Conservation (phyloP, 2,329 filamentous ascomycete species). For the Madurella mycetomatis region DNA sequence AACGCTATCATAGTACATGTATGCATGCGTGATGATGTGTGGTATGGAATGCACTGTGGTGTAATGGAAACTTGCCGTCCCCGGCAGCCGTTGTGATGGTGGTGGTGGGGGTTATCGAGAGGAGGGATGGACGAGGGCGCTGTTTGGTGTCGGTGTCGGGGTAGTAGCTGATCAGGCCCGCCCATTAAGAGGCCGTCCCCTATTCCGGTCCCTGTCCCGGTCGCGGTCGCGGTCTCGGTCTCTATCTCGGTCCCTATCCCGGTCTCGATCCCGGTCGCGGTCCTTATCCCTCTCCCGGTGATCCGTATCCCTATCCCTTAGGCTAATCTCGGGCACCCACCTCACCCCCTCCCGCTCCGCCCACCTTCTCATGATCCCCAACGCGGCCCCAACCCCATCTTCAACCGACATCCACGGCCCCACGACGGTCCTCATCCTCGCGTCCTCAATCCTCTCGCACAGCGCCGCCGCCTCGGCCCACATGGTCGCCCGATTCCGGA, state of each 20-base stretch:
- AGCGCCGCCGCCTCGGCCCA: slow-evolving; percentile 31
- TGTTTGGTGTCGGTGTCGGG: background rate
- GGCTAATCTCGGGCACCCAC: slow-evolving; percentile 39
- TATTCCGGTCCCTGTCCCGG: slow-evolving; percentile 4
- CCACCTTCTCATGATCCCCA: slow-evolving; percentile 42
- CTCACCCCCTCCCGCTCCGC: slow-evolving; percentile 41
- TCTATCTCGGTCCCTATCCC: background rate
- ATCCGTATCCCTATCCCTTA: slow-evolving; percentile 8
- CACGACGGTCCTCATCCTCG: slow-evolving; percentile 28
- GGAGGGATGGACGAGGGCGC: background rate
- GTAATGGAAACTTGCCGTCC: too few species aligned
- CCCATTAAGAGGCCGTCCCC: background rate
- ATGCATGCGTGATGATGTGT: background rate
- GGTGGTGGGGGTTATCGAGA: background rate
- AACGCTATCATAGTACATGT: slow-evolving; percentile 1
- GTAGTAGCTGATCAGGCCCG: background rate
- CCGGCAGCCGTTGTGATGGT: background rate
- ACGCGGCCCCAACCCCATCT: slow-evolving; percentile 37
- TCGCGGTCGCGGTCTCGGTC: slow-evolving; percentile 7
- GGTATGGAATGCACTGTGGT: background rate
- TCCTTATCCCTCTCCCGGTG: slow-evolving; percentile 2
- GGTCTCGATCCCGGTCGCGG: too few species aligned
- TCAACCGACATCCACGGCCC: slow-evolving; percentile 44
- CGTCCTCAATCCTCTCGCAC: slow-evolving; percentile 30
- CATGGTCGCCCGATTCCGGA: slow-evolving; percentile 28